Base-by-base conservation (phyloP, 805 yeast genomes). In the Phaffomyces thermotolerans region DNA sequence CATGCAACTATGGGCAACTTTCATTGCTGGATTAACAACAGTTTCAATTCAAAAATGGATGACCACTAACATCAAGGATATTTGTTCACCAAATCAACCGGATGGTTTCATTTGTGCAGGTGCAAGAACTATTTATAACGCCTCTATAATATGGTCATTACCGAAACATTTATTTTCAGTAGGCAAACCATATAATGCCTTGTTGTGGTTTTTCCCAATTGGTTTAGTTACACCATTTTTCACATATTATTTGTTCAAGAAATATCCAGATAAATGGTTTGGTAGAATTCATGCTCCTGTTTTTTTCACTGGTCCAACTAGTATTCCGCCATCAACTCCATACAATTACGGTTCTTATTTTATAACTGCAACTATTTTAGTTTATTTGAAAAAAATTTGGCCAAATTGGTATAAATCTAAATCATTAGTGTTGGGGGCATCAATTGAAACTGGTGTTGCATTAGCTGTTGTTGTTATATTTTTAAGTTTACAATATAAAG, bases 261-360 rank as follows among this genome's bases (percentile, higher is more conserved):
- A 43, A 39, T 49, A 48, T 39, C 70, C 68, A 22, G 50, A 54
- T 38, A 53, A 49, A 22, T 70, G 48, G 43, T 44, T 58, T 33
- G 63, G 63, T 23, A 65, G 68, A 47, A 66, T 76, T 46, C 76
- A 75, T 45, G 75, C 81, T 3, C 86, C 89, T 0, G 79, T 81
- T 10, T 80, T 86, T 42, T 72, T 84, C 53, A 66, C 72, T 17
- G 73, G 77, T 7, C 62, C 75, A n/a, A 81, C 80, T 37, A 68
- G 71, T 51, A 76, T 81, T 52, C 90, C 91, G 14, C 90, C 91
- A 35, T 82, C 85, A 33, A 79, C 88, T 5, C 79, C 84, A 25
- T 81, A 79, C 59, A 80, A 79, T 58, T 80, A 79, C 60, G 72
- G 80, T 2, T 70, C 76, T 22, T 78, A 77, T 32, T 67, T 77